Conservation (phyloP, 148 eudicot species). For the Selenicereus undatus region DNA sequence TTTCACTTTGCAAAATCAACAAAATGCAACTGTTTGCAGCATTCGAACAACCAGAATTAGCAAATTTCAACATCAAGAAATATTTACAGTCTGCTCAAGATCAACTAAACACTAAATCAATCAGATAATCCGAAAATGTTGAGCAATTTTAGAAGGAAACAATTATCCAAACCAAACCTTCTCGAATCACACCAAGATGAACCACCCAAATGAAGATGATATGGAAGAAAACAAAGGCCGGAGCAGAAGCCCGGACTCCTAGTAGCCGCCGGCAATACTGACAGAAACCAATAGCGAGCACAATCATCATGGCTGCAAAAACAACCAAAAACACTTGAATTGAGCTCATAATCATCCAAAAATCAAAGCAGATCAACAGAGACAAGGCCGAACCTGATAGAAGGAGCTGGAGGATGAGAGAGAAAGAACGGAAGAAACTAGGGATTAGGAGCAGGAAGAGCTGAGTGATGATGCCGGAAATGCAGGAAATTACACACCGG, state of each 20-base stretch:
- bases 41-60: too few relatives aligned
- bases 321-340: not conserved
- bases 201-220: constrained; percentile 51
- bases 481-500: constrained; percentile 30
- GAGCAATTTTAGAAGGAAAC: not conserved
- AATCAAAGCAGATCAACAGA: not conserved
- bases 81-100: not conserved
- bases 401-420: constrained; percentile 38
- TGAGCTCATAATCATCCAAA: not conserved
- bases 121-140: not conserved
- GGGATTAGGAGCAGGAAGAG: constrained; percentile 39
- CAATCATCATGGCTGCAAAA: constrained; percentile 37
- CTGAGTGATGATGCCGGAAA: constrained; percentile 38
- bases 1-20: not conserved
- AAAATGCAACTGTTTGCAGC: not conserved
- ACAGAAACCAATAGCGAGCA: constrained; percentile 34
- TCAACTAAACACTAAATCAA: not conserved
- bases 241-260: constrained; percentile 61
- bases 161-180: constrained; percentile 34
- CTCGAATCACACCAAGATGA: constrained; percentile 39
- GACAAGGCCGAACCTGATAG: constrained; percentile 44
- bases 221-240: constrained; percentile 61
- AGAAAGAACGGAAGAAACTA: constrained; percentile 32
- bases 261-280: constrained; percentile 39
- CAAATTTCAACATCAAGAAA: not conserved